Conservation (phyloP, 169 alveolate genomes). For the Eimeria brunetti region DNA sequence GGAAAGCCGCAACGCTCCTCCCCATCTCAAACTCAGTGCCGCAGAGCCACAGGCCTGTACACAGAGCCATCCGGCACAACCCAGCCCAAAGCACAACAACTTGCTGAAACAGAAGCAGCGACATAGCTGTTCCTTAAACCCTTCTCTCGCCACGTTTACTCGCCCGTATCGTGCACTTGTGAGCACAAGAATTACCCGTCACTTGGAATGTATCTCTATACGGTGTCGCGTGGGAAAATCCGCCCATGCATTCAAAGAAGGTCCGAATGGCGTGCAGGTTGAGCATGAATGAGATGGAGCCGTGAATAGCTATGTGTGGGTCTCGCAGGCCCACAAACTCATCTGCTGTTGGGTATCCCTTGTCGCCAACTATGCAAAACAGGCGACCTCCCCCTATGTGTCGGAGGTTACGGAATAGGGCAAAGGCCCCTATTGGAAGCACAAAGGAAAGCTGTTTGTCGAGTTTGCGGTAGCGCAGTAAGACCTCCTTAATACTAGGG, state of each 20-base stretch:
- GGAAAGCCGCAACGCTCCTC: slow-evolving; percentile 68
- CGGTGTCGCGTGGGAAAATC: slow-evolving; percentile 88
- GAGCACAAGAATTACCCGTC: slow-evolving; percentile 77
- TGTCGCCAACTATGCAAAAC: slow-evolving; percentile 89
- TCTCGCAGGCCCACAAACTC: slow-evolving; percentile 88
- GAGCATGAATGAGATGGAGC: slow-evolving; percentile 90
- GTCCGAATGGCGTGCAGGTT: slow-evolving; percentile 89
- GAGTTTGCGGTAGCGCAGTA: slow-evolving; percentile 83
- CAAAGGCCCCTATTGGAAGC: slow-evolving; percentile 89
- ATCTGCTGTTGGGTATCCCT: slow-evolving; percentile 90
- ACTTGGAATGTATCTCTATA: slow-evolving; percentile 90
- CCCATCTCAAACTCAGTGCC: slow-evolving; percentile 61
- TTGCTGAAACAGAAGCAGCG: background rate
- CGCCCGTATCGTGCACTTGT: background rate
- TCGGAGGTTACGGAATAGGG: slow-evolving; percentile 84
- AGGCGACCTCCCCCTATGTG: slow-evolving; percentile 85
- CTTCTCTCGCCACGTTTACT: background rate
- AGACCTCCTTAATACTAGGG: slow-evolving; percentile 82
- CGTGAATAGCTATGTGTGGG: slow-evolving; percentile 92
- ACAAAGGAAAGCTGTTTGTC: slow-evolving; percentile 87
- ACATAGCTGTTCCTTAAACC: background rate
- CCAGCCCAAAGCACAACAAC: background rate
- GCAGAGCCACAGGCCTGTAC: slow-evolving; percentile 75
- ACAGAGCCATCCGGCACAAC: background rate
- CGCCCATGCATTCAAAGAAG: slow-evolving; percentile 87